These are phyloP conservation scores for Suhomyces kilbournensis DNA, from an alignment of 805 yeast genomes.

Conservation along the genomic window DNA sequence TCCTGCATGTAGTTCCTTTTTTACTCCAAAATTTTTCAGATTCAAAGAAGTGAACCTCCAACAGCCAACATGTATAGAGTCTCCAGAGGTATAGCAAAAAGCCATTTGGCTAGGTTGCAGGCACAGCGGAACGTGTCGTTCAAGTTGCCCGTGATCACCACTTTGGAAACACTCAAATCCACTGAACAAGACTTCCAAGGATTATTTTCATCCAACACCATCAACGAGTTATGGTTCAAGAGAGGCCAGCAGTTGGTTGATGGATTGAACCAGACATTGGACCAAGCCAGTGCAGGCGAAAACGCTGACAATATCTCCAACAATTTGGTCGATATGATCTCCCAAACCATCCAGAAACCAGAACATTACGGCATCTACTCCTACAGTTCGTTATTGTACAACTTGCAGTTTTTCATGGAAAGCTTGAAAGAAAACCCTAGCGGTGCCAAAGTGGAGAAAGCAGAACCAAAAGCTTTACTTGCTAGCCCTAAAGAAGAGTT, in stretches of 20 bases:
- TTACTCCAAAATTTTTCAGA: neutral
- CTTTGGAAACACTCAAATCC: constrained; percentile 28
- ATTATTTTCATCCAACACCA: constrained; percentile 29
- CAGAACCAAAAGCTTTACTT: constrained; percentile 34
- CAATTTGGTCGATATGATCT: constrained; percentile 27
- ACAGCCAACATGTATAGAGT: constrained; percentile 9
- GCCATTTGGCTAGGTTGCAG: neutral
- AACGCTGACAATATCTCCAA: constrained; percentile 8
- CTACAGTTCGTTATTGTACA: constrained; percentile 46
- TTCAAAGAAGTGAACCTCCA: neutral
- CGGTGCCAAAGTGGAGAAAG: constrained; percentile 15
- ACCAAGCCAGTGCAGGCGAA: constrained; percentile 9
- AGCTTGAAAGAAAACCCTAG: constrained; percentile 30
- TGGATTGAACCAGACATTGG: constrained; percentile 33
- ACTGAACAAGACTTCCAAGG: constrained; percentile 31
- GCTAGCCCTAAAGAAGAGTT: constrained; percentile 43
- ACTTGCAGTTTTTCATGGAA: constrained; percentile 48
- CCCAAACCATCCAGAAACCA: constrained; percentile 43
- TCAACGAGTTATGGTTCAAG: constrained; percentile 38
- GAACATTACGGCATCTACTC: constrained; percentile 44
- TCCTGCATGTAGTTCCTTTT: neutral
- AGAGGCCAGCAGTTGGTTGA: constrained; percentile 35
- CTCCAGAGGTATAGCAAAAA: constrained; percentile 1
- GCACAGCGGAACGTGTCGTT: constrained; percentile 25
- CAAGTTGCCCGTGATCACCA: constrained; percentile 30